These are phyloP conservation scores for Cladophialophora carrionii DNA, from an alignment of 2,329 filamentous ascomycete genomes.

Conservation along the genomic window DNA sequence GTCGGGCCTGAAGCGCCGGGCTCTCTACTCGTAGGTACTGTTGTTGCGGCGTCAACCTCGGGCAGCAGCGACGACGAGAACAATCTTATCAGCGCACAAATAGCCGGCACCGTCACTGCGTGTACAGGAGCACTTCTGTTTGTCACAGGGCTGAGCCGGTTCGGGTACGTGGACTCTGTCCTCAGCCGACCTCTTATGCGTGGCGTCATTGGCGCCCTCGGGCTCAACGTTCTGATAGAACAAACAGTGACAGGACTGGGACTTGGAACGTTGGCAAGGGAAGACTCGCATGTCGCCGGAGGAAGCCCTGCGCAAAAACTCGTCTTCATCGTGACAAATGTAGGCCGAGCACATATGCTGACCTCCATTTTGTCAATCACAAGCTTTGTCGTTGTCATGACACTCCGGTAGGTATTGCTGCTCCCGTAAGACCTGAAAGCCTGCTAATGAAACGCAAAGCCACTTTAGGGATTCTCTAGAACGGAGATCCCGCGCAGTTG, in stretches of 20 bases:
- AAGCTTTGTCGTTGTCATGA: conserved; percentile 14
- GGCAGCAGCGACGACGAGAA: background rate
- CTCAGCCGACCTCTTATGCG: conserved; percentile 20
- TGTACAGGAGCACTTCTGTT: conserved; percentile 10
- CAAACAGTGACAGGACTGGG: conserved; percentile 18
- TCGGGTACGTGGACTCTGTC: conserved; percentile 16
- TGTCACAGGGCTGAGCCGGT: conserved; percentile 8
- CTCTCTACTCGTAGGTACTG: conserved; percentile 18
- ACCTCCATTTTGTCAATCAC: conserved; percentile 8
- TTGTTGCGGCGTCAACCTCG: background rate
- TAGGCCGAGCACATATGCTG: conserved; percentile 6
- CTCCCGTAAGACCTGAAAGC: background rate
- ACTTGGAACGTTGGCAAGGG: conserved; percentile 1
- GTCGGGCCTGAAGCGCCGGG: conserved; percentile 18
- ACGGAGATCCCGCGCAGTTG: background rate
- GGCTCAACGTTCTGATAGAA: conserved; percentile 14
- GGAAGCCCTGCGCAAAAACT: conserved; percentile 18
- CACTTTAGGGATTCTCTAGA: conserved; percentile 13
- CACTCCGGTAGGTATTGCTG: background rate
- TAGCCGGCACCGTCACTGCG: conserved; percentile 16
- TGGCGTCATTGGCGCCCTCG: conserved; percentile 15
- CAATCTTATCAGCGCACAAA: conserved; percentile 9
- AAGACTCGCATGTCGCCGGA: conserved; percentile 1
- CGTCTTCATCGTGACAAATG: conserved; percentile 5
- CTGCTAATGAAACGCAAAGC: conserved; percentile 1